Base-by-base conservation (phyloP, 345 rosid genomes). In the Pelargonium nanum region DNA sequence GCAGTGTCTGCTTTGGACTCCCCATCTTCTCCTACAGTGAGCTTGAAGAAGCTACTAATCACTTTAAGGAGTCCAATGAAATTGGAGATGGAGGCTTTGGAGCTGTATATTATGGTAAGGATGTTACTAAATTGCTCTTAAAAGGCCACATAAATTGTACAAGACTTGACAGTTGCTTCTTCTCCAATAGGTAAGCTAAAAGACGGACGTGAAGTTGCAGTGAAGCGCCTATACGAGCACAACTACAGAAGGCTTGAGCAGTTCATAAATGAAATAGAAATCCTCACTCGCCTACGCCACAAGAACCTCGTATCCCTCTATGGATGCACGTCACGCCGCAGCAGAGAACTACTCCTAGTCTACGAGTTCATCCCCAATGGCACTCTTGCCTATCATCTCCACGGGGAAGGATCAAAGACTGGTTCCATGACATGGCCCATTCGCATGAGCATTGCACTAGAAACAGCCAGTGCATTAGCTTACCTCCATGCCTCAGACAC, bases 81-180 rank as follows among this genome's bases (percentile, higher is more conserved):
- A 77, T 87, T 13, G 95, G 91, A 60, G 85, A 79, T 70, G 91
- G 95, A 45, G 95, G 95, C 22, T 85, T 72, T 64, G 95, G 95
- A 58, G 78, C 80, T 15, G 95, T 87, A 0, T 84, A 82, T 67
- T 59, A 76, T 54, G 95, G 91, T 87, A 72, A 78, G 75, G 70
- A 8, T 52, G 56, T 23, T 24, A 20, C 32, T 20, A 9, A 22
- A 1, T 22, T n/a, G 17, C 26, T 17, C 45, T 44, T 44, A 0
- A 34, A 13, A 20, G 53, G 26, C 15, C 53, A 19, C 12, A n/a
- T 5, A 19, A 24, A 17, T 15, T 22, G 45, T 12, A 7, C 15
- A 45, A 58, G 0, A 8, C 24, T 30, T 17, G 19, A 40, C 0
- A 30, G 1, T 20, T 48, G 44, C 17, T 57, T 9, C 50, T 17